These are phyloP conservation scores for Eucalyptus lansdowneana DNA, from an alignment of 345 rosid genomes.

Conservation along the genomic window DNA sequence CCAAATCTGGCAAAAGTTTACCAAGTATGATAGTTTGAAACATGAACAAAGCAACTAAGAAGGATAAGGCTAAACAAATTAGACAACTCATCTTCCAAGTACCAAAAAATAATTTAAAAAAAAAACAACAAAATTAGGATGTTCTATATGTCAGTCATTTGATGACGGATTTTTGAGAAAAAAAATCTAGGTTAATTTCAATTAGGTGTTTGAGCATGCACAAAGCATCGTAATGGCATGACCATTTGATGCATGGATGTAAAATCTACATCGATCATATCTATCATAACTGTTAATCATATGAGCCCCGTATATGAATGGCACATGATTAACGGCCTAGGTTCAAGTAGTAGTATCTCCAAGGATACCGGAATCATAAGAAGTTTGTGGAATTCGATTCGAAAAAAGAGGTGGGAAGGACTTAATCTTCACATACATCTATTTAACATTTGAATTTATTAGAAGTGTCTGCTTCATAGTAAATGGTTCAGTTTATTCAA, in stretches of 20 bases:
- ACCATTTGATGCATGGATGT: not conserved
- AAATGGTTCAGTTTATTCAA: not conserved
- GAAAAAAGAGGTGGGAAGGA: not conserved
- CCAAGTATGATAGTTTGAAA: not conserved
- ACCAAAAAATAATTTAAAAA: not conserved
- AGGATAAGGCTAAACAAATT: not conserved
- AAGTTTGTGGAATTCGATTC: not conserved
- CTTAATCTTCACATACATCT: not conserved
- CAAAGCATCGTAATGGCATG: not conserved
- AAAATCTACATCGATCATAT: not conserved
- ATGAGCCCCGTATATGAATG: not conserved
- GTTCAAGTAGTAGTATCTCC: not conserved
- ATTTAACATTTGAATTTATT: not conserved
- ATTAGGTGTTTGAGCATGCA: not conserved
- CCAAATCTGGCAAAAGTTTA: not conserved
- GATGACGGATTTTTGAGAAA: not conserved
- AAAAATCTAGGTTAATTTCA: not conserved
- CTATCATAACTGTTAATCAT: not conserved
- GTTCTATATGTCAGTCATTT: not conserved
- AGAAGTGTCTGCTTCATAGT: not conserved
- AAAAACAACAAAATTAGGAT: not conserved
- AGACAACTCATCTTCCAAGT: not conserved
- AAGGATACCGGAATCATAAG: not conserved
- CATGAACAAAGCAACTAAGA: not conserved
- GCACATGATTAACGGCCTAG: not conserved